Conservation (phyloP, 225 moss, liverwort and hornwort genomes). For the Sphagnum tenellum region DNA sequence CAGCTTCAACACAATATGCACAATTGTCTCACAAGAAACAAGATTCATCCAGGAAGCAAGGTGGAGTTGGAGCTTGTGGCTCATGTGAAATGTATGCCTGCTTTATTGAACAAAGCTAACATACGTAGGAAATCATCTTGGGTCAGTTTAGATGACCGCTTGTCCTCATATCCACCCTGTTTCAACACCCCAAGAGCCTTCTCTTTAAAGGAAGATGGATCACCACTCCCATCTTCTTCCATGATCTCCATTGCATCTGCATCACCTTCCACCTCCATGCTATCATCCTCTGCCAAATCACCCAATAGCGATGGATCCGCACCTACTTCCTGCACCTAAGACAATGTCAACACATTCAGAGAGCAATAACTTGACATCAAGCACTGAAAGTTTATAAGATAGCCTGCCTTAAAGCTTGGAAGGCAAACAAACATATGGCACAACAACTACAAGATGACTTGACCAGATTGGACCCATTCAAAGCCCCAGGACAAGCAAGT, state of each 20-base stretch:
- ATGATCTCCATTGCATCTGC: conserved; percentile 39
- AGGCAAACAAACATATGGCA: too few species aligned
- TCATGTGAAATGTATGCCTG: conserved; percentile 63
- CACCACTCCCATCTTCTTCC: conserved; percentile 43
- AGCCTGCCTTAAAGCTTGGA: too few species aligned
- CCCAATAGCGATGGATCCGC: conserved; percentile 49
- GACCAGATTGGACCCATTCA: not conserved
- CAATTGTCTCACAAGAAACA: too few species aligned
- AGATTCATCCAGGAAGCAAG: too few species aligned
- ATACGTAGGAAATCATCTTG: conserved; percentile 56
- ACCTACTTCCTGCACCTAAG: conserved; percentile 12
- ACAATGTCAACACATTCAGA: too few species aligned
- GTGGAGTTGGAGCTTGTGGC: too few species aligned
- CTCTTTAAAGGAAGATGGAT: conserved; percentile 42
- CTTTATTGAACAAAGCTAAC: conserved; percentile 67
- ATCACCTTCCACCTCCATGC: conserved; percentile 58
- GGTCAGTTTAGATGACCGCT: conserved; percentile 76
- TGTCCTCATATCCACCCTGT: conserved; percentile 60
- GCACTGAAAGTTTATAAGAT: too few species aligned
- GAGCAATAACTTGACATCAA: too few species aligned
- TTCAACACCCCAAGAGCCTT: conserved; percentile 47
- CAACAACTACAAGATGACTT: too few species aligned
- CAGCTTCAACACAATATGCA: too few species aligned
- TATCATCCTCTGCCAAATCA: conserved; percentile 42
- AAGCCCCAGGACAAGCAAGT: not conserved